phyloP scores from a whole-genome alignment of 352 stramenopile genomes.

The Globisporangium megalacanthum region DNA sequence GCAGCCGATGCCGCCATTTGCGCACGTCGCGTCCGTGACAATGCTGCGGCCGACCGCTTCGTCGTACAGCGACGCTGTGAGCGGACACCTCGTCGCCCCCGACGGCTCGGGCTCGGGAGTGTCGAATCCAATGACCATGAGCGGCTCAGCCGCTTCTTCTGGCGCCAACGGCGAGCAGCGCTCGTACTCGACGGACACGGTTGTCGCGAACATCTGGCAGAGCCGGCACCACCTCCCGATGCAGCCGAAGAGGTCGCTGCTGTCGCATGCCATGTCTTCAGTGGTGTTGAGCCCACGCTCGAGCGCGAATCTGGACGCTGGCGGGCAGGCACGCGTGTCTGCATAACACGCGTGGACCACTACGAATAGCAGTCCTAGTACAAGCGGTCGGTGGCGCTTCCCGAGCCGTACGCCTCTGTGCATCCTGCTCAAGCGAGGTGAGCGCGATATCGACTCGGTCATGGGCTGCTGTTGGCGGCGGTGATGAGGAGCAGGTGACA shows the following conservation, averaged over 20 bases:
- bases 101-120: not conserved
- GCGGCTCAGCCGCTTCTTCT: not conserved
- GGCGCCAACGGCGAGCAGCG: constrained; percentile 1
- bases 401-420: too few species aligned
- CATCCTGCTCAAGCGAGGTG: too few species aligned
- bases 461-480: too few species aligned
- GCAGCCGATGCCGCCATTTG: constrained; percentile 6
- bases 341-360: not conserved
- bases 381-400: not conserved
- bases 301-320: not conserved
- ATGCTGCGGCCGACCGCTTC: constrained; percentile 12
- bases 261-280: not conserved
- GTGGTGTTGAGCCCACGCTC: not conserved
- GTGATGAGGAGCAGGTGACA: too few species aligned
- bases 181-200: not conserved
- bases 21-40: constrained; percentile 14
- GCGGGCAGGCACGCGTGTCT: not conserved
- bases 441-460: too few species aligned
- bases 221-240: constrained; percentile 1
- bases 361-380: not conserved
- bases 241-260: not conserved
- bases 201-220: constrained; percentile 1
- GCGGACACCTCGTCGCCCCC: not conserved
- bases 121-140: not conserved
- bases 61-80: constrained; percentile 7